Conservation (phyloP, 306 rosid species). For the Begonia peltatifolia region DNA sequence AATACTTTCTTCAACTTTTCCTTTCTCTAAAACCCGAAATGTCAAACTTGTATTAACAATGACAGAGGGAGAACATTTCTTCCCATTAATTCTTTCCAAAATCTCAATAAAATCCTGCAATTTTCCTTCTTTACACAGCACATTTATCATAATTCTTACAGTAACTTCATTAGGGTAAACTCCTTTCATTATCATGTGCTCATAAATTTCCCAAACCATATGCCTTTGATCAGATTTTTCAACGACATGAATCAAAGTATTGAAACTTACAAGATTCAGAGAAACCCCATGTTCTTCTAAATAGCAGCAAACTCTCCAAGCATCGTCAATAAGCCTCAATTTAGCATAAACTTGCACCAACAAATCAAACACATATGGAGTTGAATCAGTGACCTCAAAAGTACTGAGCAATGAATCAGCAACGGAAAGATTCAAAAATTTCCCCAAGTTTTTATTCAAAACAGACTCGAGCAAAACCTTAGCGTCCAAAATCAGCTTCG, state of each 20-base stretch:
- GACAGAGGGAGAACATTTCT: constrained; percentile 37
- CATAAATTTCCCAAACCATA: constrained; percentile 57
- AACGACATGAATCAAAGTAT: constrained; percentile 38
- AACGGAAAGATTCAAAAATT: constrained; percentile 14
- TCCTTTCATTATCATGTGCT: constrained; percentile 48
- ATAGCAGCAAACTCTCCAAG: constrained; percentile 36
- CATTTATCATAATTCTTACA: constrained; percentile 36
- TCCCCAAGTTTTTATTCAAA: constrained; percentile 13
- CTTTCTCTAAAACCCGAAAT: constrained; percentile 38
- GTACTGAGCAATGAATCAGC: constrained; percentile 37
- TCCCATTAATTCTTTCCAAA: constrained; percentile 44
- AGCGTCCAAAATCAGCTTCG: constrained; percentile 42
- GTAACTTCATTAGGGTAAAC: constrained; percentile 37
- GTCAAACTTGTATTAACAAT: constrained; percentile 41
- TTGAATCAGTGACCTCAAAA: constrained; percentile 25
- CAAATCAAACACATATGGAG: constrained; percentile 46
- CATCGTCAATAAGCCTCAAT: constrained; percentile 27
- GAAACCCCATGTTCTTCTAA: constrained; percentile 34
- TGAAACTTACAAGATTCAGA: constrained; percentile 39
- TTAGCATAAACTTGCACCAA: constrained; percentile 50
- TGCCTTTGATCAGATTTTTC: constrained; percentile 26
- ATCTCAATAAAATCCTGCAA: constrained; percentile 28
- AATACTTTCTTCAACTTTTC: constrained; percentile 32
- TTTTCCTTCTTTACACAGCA: constrained; percentile 69
- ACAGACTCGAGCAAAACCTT: constrained; percentile 46